phyloP scores from a whole-genome alignment of 2,329 filamentous ascomycete species.

The Pseudofabraea citricarpa region DNA sequence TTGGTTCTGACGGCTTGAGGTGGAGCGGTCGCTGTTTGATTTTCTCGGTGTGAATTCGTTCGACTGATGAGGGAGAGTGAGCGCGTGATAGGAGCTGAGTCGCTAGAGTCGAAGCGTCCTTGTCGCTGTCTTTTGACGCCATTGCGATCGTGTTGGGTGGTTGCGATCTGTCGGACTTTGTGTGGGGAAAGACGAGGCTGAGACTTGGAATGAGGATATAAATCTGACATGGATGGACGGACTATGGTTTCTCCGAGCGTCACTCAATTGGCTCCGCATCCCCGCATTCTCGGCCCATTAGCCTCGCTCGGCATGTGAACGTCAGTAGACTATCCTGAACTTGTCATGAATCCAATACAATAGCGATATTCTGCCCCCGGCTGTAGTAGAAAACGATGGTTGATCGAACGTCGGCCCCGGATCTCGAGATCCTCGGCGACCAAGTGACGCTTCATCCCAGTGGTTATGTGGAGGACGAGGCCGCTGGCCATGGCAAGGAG shows the following conservation, averaged over 20 bases:
- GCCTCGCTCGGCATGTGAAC: not conserved
- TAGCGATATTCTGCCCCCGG: not conserved
- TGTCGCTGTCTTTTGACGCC: slow-evolving; percentile 5
- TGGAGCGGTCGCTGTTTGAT: slow-evolving; percentile 77
- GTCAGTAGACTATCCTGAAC: not conserved
- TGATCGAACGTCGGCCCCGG: slow-evolving; percentile 55
- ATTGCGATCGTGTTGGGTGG: not conserved
- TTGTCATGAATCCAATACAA: not conserved
- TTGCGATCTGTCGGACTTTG: too few species aligned
- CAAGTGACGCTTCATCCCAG: slow-evolving; percentile 71
- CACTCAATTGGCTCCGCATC: not conserved
- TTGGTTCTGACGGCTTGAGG: slow-evolving; percentile 72
- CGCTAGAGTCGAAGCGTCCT: slow-evolving; percentile 34
- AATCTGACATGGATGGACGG: not conserved
- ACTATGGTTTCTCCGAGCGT: slow-evolving; percentile 1
- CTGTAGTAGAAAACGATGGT: slow-evolving; percentile 25
- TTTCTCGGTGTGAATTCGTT: slow-evolving; percentile 74
- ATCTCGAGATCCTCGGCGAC: slow-evolving; percentile 71
- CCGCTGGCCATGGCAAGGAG: slow-evolving; percentile 52
- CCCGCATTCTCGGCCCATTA: not conserved
- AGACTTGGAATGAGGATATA: not conserved
- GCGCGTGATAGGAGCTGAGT: slow-evolving; percentile 69
- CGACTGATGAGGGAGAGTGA: slow-evolving; percentile 68
- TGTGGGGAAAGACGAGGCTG: too few species aligned
- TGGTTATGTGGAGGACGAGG: slow-evolving; percentile 54